These are phyloP conservation scores for Microbotryomycetes sp. DNA, from an alignment of 1,284 basidiomycete genomes.

Conservation along the genomic window DNA sequence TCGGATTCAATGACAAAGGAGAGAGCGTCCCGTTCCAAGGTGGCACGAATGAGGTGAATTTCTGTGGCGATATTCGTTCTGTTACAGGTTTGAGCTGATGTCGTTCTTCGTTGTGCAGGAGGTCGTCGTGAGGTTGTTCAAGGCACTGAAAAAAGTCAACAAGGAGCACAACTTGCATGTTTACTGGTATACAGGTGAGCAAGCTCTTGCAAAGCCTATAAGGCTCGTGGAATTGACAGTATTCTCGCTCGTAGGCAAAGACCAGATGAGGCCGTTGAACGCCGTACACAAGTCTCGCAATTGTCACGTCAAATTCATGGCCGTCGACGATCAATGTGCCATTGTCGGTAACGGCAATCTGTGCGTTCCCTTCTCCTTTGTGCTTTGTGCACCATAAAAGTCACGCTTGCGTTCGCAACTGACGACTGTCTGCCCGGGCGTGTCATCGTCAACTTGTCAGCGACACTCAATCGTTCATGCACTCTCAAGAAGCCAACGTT, in stretches of 20 bases:
- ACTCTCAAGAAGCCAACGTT: slow-evolving; percentile 68
- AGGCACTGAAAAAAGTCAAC: slow-evolving; percentile 47
- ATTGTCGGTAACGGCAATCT: slow-evolving; percentile 65
- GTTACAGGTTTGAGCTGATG: background rate
- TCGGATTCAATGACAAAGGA: slow-evolving; percentile 62
- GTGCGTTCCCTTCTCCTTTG: slow-evolving; percentile 32
- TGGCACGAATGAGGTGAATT: slow-evolving; percentile 57
- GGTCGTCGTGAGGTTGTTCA: slow-evolving; percentile 60
- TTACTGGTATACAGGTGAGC: slow-evolving; percentile 50
- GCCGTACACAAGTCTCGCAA: slow-evolving; percentile 66
- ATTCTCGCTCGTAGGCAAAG: slow-evolving; percentile 49
- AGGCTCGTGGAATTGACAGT: background rate
- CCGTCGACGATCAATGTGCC: slow-evolving; percentile 60
- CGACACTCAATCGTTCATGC: slow-evolving; percentile 69
- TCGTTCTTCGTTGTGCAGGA: slow-evolving; percentile 37
- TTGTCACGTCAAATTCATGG: slow-evolving; percentile 69
- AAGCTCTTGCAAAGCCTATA: slow-evolving; percentile 5
- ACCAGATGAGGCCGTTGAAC: slow-evolving; percentile 63
- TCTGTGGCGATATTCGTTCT: no score
- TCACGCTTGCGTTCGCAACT: slow-evolving; percentile 34
- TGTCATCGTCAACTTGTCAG: slow-evolving; percentile 11
- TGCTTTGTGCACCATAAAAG: no score
- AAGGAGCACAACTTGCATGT: slow-evolving; percentile 55
- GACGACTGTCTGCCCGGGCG: background rate
- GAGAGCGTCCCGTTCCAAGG: slow-evolving; percentile 69